Evolutionary conservation across 495 filamentous ascomycete genomes (phyloP), one percentile per base, ranked within the genome.

Genomic region (Baudoinia panamericana): DNA sequence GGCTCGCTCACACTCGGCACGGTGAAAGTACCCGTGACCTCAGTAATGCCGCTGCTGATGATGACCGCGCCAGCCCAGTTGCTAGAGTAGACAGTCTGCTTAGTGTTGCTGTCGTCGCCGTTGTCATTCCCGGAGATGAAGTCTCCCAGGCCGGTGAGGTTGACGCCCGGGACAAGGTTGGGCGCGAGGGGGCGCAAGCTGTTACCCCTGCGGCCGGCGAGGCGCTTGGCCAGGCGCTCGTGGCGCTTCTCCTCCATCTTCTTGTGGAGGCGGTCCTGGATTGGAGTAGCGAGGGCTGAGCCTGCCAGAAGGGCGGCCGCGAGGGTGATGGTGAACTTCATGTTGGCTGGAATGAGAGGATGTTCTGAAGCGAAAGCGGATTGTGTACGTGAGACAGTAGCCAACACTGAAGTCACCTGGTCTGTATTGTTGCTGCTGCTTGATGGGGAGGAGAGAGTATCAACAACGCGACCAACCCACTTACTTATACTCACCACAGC

Each of bases 1-100:
- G 67, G 60, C 6, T 59, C 54, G 12, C 18, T 47, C 19, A 47
- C 44, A 11, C 36, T 33, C 7, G 44, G 44, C n/a, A 47, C 25
- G 20, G 44, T 47, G 44, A 47, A 47, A 19, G 44, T 47, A 19
- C 44, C 44, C 3, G 37, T 33, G 11, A 47, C 44, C 23, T 9
- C 15, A 17, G 44, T 47, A 21, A 34, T 41, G 16, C 28, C 28
- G 37, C 36, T 22, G n/a, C 16, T 11, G 7, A 30, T 30, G 21
- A 47, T 30, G 33, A 41, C 44, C 3, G 44, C 44, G 25, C 44
- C 44, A 21, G 44, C 44, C 44, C 44, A 47, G 27, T 47, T 47
- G 15, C 28, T 26, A 22, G 17, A 21, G 37, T 41, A 41, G 9
- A 10, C 15, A 7, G 33, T 28, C 27, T 31, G 13, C 4, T 17